Base-by-base conservation (phyloP, 352 stramenopile genomes). In the Phytophthora idaei region DNA sequence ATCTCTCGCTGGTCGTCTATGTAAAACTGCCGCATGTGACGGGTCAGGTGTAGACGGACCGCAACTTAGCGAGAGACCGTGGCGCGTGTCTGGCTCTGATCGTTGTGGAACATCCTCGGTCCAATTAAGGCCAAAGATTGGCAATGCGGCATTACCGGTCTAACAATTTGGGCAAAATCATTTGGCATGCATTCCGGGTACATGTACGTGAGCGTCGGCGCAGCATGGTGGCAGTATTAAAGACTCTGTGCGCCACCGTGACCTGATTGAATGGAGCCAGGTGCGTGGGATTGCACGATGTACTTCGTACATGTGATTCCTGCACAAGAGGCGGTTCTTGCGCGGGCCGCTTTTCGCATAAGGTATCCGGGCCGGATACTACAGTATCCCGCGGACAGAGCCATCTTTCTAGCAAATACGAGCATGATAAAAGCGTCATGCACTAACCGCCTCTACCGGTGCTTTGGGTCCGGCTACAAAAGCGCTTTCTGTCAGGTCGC, bases 291-390 rank as follows among this genome's bases (percentile, higher is more conserved):
- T 59, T 64, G 29, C 54, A 67, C 27, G 45, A 63, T 64, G 61
- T 54, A 8, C 44, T 7, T n/a, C 28, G 4, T 9, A 31, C 45
- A 53, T 29, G 27, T 46, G 21, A 21, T 54, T 54, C n/a, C 11
- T 59, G 48, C 36, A 21, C 42, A 45, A 65, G 57, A 57, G 48
- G 63, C 57, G 44, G 64, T 44, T 71, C 45, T 47, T 37, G 34
- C 63, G 57, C 14, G n/a, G 28, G 44, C 41, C 32, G 54, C 53
- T 50, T 73, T 73, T 73, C 60, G 66, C 66, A 69, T 72, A 72
- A 41, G 25, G 67, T 31, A 71, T 71, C 45, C 64, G 29, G 50
- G 41, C 17, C 11, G 29, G 21, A 21, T 21, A 21, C 21, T 21
- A 21, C 21, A 21, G 21, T 21, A 21, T 21, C 21, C 21, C 21